These are phyloP conservation scores for Suillus spraguei DNA, from an alignment of 768 basidiomycete species.

Conservation along the genomic window DNA sequence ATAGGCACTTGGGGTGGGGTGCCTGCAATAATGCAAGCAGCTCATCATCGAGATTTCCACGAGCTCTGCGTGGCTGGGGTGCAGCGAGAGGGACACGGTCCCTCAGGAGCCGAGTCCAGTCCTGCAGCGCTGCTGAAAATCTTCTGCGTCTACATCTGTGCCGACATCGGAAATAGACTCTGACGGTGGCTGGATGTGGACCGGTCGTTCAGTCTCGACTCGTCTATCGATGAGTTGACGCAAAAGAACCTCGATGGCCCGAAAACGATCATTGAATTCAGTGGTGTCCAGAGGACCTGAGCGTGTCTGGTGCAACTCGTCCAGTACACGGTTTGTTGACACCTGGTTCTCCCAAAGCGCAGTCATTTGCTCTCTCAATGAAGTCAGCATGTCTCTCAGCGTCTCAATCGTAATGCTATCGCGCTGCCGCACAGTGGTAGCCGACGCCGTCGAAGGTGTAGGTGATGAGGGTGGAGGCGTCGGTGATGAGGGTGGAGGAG, in stretches of 20 bases:
- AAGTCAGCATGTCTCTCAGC: conserved; percentile 55
- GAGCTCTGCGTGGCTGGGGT: conserved; percentile 43
- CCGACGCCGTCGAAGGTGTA: conserved; percentile 40
- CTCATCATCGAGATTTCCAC: conserved; percentile 59
- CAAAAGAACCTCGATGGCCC: conserved; percentile 28
- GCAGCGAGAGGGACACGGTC: conserved; percentile 43
- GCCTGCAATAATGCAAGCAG: conserved; percentile 62
- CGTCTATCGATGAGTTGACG: conserved; percentile 14
- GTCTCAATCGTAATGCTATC: conserved; percentile 41
- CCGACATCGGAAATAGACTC: conserved; percentile 34
- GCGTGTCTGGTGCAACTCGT: conserved; percentile 57
- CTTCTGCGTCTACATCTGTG: conserved; percentile 25
- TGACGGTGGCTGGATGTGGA: conserved; percentile 17
- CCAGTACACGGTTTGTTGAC: conserved; percentile 59
- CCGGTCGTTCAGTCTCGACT: conserved; percentile 16
- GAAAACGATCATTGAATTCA: conserved; percentile 37
- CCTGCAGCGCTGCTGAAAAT: conserved; percentile 11
- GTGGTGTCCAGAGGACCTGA: conserved; percentile 42
- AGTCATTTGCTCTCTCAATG: conserved; percentile 59
- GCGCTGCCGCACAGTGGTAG: conserved; percentile 37
- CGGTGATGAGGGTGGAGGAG: conserved; percentile 39
- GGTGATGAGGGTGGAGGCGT: conserved; percentile 41
- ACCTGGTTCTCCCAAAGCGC: conserved; percentile 66
- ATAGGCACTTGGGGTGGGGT: conserved; percentile 41
- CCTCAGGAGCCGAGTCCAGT: conserved; percentile 26